Evolutionary conservation across 2,329 filamentous ascomycete species (phyloP), one percentile per base, ranked within the genome.

Genomic region (Huntiella omanensis): DNA sequence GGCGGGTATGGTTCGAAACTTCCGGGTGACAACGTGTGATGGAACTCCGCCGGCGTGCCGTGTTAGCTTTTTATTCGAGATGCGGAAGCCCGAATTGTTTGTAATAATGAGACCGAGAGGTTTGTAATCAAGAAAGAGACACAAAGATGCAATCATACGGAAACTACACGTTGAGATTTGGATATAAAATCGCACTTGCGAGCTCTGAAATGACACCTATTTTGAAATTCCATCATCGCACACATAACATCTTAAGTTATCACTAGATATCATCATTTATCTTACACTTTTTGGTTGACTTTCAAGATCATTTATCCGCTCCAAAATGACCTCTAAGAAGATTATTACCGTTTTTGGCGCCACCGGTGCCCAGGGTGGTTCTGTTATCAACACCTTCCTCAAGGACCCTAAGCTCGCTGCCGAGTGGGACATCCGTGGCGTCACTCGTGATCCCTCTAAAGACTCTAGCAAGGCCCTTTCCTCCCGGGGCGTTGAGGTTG

Each of bases 331-430:
- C 15, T 5, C 17, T 28, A 49, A 49, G 52, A 62, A 62, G 49
- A 55, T 63, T 40, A 51, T 64, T 16, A 59, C 61, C 10, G 63
- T 67, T n/a, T 68, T 69, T 43, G 67, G 67, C 19, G 65, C 64
- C 45, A 69, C 67, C 2, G 67, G 67, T 47, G 61, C 62, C 50
- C 68, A 72, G 54, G 69, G 68, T 37, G 63, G 63, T 33, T 67
- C 66, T 28, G 64, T 71, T 28, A 59, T 69, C 47, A 50, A 55
- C 3, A 57, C 59, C 44, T 60, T 71, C 50, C 64, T 71, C 50
- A 59, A 59, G 45, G 64, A 72, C 57, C 54, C 67, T 2, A 55
- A 53, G n/a, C 60, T 69, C 12, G 64, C 60, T 34, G 58, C 62
- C 28, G 56, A 63, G 40, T 70, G 63, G 58, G 59, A 57, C 19